Percentiles rank a stretch among this genome's conserved stretches.
These are phyloP conservation scores for Quillaja saponaria DNA, from an alignment of 306 rosid species.

Conservation along the genomic window DNA sequence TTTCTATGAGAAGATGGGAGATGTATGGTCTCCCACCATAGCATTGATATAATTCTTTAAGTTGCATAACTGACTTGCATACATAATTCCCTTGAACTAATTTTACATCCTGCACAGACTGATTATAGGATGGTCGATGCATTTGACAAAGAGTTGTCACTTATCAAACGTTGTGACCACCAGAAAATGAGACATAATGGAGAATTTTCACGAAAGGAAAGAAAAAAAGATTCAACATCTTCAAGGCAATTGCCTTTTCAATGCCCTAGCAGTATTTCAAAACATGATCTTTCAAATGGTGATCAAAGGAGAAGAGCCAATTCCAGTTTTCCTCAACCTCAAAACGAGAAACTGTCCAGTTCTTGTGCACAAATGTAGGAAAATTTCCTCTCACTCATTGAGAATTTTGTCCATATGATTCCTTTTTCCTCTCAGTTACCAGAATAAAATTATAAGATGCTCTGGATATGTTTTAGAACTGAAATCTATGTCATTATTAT, in stretches of 20 bases:
- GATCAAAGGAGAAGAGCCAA: slow-evolving; percentile 39
- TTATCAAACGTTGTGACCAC: slow-evolving; percentile 42
- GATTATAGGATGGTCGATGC: slow-evolving; percentile 29
- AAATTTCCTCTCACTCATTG: too few relatives aligned
- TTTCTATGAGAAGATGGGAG: slow-evolving; percentile 52
- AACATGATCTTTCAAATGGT: slow-evolving; percentile 28
- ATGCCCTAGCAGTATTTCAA: slow-evolving; percentile 36
- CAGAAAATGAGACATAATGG: slow-evolving; percentile 26
- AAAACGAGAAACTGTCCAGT: slow-evolving; percentile 32
- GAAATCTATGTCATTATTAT: too few relatives aligned
- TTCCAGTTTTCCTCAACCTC: slow-evolving; percentile 29
- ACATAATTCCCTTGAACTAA: slow-evolving; percentile 25
- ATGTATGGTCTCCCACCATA: slow-evolving; percentile 49
- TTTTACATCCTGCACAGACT: slow-evolving; percentile 52
- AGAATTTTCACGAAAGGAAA: background rate
- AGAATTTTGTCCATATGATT: background rate
- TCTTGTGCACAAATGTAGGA: slow-evolving; percentile 42
- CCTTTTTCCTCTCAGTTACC: background rate
- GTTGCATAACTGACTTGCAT: slow-evolving; percentile 21
- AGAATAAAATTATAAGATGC: background rate
- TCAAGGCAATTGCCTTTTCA: slow-evolving; percentile 38
- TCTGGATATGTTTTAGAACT: background rate
- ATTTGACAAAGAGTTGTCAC: slow-evolving; percentile 47
- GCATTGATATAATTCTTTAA: slow-evolving; percentile 23
- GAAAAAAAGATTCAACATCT: slow-evolving; percentile 31